Conservation (phyloP, 371 early-diverging fungal species). For the Syncephalastrum racemosum region DNA sequence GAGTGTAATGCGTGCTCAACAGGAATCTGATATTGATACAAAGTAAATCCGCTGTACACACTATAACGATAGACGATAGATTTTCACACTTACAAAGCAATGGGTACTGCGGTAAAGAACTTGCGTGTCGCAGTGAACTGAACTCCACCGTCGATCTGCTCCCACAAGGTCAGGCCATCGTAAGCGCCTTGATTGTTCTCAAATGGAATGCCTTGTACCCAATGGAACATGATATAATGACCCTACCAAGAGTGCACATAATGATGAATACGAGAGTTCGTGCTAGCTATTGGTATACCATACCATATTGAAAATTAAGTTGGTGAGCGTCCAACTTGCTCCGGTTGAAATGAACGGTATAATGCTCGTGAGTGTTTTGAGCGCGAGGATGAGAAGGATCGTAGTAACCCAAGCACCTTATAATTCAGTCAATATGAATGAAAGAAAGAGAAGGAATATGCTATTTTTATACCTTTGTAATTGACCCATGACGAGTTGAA, state of each 20-base stretch:
- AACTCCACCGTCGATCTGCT: conserved; percentile 94
- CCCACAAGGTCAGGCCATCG: conserved; percentile 93
- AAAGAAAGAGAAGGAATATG: background rate
- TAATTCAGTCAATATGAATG: background rate
- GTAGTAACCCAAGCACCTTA: conserved; percentile 91
- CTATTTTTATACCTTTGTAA: conserved; percentile 47
- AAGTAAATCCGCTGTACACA: background rate
- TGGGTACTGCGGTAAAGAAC: conserved; percentile 88
- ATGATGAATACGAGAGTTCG: background rate
- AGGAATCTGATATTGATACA: conserved; percentile 70
- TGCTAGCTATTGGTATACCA: background rate
- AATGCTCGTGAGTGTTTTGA: conserved; percentile 76
- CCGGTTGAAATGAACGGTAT: conserved; percentile 88
- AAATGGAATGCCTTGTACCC: conserved; percentile 91
- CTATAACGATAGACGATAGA: no score
- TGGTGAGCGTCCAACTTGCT: conserved; percentile 93
- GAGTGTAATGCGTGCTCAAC: conserved; percentile 90
- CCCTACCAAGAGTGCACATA: conserved; percentile 48
- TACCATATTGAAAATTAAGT: conserved; percentile 24
- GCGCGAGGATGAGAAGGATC: conserved; percentile 67
- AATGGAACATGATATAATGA: conserved; percentile 94
- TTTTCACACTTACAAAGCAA: conserved; percentile 74
- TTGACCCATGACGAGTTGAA: conserved; percentile 68
- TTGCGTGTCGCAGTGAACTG: conserved; percentile 96
- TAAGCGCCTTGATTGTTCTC: conserved; percentile 92